phyloP scores from a whole-genome alignment of 345 rosid species.

The Ricinus communis region DNA sequence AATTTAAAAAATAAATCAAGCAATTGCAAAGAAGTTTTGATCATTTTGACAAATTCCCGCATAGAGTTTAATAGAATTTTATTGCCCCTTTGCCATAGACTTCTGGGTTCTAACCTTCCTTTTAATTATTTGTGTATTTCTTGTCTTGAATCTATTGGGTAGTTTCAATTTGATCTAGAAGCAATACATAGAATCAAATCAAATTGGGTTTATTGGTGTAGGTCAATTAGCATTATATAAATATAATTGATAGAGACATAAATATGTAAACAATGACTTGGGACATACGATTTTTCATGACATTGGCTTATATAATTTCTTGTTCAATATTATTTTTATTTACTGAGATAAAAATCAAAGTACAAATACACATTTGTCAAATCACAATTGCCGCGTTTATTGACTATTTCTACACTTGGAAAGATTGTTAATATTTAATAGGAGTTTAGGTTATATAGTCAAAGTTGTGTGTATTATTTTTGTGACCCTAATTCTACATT shows the following conservation, averaged over 20 bases:
- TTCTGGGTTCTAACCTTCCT: neutral
- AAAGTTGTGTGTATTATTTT: too few relatives aligned
- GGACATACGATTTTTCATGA: neutral
- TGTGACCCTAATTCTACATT: too few relatives aligned
- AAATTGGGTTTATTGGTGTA: neutral
- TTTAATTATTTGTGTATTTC: neutral
- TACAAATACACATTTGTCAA: neutral
- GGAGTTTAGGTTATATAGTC: neutral
- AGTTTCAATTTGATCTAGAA: neutral
- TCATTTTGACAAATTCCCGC: neutral
- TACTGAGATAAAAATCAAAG: neutral
- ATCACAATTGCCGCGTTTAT: neutral
- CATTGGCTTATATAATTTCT: neutral
- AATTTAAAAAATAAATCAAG: neutral
- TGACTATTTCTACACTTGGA: neutral
- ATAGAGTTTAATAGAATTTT: neutral
- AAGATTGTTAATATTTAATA: neutral
- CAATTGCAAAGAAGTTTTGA: neutral
- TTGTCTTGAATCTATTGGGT: conserved; percentile 1
- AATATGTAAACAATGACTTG: neutral
- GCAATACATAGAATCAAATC: neutral
- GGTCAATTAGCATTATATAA: neutral
- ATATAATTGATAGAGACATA: neutral
- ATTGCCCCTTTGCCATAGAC: neutral
- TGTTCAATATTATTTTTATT: neutral